Conservation (phyloP, 768 basidiomycete species). For the Asterophora parasitica region DNA sequence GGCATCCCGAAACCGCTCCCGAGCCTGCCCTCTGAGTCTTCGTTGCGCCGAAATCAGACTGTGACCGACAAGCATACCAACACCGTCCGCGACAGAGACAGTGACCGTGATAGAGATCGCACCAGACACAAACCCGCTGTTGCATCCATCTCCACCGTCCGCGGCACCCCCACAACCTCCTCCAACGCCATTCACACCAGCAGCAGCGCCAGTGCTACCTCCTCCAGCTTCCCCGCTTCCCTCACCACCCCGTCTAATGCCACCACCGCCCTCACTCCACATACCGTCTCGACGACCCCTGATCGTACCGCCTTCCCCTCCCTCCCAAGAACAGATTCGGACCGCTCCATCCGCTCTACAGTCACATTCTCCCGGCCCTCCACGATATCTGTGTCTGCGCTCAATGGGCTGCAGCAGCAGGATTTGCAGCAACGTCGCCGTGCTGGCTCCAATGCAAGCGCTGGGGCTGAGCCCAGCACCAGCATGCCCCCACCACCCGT, state of each 20-base stretch:
- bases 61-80: constrained; percentile 10
- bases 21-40: constrained; percentile 52
- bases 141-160: constrained; percentile 43
- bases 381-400: constrained; percentile 45
- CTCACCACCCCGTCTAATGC: constrained; percentile 50
- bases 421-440: constrained; percentile 32
- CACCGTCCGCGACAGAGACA: constrained; percentile 3
- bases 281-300: constrained; percentile 49
- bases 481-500: constrained; percentile 11
- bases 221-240: constrained; percentile 31
- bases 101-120: constrained; percentile 7
- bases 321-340: constrained; percentile 44
- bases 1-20: constrained; percentile 57
- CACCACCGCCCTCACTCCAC: constrained; percentile 63
- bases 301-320: constrained; percentile 22
- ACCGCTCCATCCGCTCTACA: constrained; percentile 37
- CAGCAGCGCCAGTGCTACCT: neutral
- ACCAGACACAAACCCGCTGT: constrained; percentile 27
- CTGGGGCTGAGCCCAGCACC: constrained; percentile 18
- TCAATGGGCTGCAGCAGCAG: constrained; percentile 54
- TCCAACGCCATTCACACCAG: neutral
- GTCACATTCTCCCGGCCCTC: constrained; percentile 66
- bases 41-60: constrained; percentile 19
- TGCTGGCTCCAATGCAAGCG: constrained; percentile 23
- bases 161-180: constrained; percentile 22